Evolutionary conservation across 371 early-diverging fungal species (phyloP).

Genomic region (Funneliformis caledonium): DNA sequence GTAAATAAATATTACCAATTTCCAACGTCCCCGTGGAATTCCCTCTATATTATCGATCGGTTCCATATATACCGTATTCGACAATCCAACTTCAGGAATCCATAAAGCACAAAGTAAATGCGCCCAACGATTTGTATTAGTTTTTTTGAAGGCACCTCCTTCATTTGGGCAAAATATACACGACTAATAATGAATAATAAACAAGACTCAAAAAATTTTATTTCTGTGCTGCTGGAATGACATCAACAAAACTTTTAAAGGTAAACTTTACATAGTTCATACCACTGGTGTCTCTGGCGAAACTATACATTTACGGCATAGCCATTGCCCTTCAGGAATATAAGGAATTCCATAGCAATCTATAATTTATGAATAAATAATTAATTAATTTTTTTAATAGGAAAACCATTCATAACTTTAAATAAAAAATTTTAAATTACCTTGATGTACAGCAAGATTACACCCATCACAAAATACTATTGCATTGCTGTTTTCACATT

Average conservation of each 20-base stretch:
- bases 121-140: slow-evolving; percentile 91
- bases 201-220: slow-evolving; percentile 4
- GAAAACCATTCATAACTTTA: background rate
- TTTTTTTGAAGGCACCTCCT: slow-evolving; percentile 98
- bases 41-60: slow-evolving; percentile 91
- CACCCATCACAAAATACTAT: slow-evolving; percentile 99
- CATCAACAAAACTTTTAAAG: background rate
- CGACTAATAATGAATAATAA: slow-evolving; percentile 46
- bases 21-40: slow-evolving; percentile 91
- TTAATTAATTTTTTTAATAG: background rate
- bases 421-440: slow-evolving; percentile 45
- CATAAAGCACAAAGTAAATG: slow-evolving; percentile 95
- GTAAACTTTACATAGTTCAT: slow-evolving; percentile 36
- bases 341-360: slow-evolving; percentile 99
- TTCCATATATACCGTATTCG: slow-evolving; percentile 95
- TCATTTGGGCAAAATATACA: slow-evolving; percentile 94
- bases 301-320: slow-evolving; percentile 96
- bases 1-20: slow-evolving; percentile 52
- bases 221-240: background rate
- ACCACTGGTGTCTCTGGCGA: slow-evolving; percentile 87
- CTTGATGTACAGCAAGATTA: slow-evolving; percentile 98
- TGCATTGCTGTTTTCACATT: slow-evolving; percentile 96
- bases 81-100: slow-evolving; percentile 93
- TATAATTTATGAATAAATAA: slow-evolving; percentile 41
- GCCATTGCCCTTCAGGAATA: slow-evolving; percentile 99